Base-by-base conservation (phyloP, 495 filamentous ascomycete genomes). In the Daldinia bambusicola region DNA sequence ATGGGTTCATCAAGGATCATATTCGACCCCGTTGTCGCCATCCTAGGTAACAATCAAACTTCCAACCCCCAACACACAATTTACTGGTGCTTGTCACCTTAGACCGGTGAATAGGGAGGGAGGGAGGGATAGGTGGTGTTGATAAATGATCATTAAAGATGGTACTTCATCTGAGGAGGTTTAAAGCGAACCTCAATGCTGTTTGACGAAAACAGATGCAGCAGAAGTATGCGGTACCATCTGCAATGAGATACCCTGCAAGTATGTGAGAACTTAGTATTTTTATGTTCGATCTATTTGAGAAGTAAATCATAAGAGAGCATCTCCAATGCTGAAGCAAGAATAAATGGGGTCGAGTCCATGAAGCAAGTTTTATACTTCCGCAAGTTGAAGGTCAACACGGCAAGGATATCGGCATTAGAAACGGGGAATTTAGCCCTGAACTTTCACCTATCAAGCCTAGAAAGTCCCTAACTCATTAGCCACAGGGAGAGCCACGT, bases 361-460 rank as follows among this genome's bases (percentile, higher is more conserved):
- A 69, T 65, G n/a, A 20, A 22, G 13, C 32, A 20, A 41, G 22
- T 58, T 58, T 36, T 45, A 55, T 36, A 65, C 37, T n/a, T 63
- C 10, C 13, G 45, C 32, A 10, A 51, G 18, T 59, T 40, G 14
- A 31, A 56, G 45, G 55, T 40, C 20, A 62, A 13, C 58, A 70
- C 74, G 74, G 74, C 74, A 76, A 76, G 60, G 30, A 32, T 18
- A 62, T 76, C 74, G 74, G 74, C 71, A 74, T 61, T 67, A 66
- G n/a, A 58, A 36, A 26, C 38, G 59, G 48, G 48, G 41, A 74
- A 71, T 66, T 71, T 76, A 63, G 61, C 68, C 74, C 74, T 66
- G 50, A 31, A 4, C 58, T 20, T 48, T 18, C 6, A 30, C 26
- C 12, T 16, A 22, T 22, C 26, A 53, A 26, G 26, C 26, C 26